Evolutionary conservation across 306 rosid genomes (phyloP), one percentile per base, ranked within the genome.

Genomic region (Abrus precatorius): DNA sequence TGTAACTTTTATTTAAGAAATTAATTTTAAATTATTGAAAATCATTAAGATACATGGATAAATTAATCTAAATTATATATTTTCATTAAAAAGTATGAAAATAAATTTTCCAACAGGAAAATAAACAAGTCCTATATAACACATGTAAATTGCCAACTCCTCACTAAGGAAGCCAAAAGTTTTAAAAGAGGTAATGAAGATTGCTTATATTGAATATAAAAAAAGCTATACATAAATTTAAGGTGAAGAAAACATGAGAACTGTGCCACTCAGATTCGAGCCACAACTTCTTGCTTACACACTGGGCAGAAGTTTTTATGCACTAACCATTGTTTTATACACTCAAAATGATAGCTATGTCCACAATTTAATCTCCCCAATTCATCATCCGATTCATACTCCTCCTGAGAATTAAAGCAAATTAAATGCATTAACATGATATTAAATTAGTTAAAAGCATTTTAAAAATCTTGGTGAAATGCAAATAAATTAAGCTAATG

Each of bases 251-350:
- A 72, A 45, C 32, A 36, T 64, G 62, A 48, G n/a, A 20, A 68
- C 52, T 49, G 60, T n/a, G 72, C 28, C 76, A 44, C 84, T 86
- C 80, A 50, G 83, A 84, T 77, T 84, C 91, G 89, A 77, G 75
- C 85, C 72, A 57, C 81, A 1, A 90, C 94, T 73, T 94, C 92
- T 55, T 82, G 86, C 91, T 96, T 96, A 64, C 99, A 96, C 41
- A 96, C 91, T 0, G 99, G 99, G 87, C 99, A 96, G 76, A 85
- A 83, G 52, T 96, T 96, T 75, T 93, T 96, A 72, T 87, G 99
- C 53, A 79, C 83, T 69, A 96, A 92, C 99, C 99, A 96, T 85
- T 89, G 97, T 82, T 87, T 87, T 81, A 96, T 92, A 74, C 99
- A 93, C 63, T 87, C 82, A 72, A 90, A 56, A 75, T 96, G 99